Evolutionary conservation across 2,329 filamentous ascomycete genomes (phyloP).

Genomic region (Arthroderma sp.): DNA sequence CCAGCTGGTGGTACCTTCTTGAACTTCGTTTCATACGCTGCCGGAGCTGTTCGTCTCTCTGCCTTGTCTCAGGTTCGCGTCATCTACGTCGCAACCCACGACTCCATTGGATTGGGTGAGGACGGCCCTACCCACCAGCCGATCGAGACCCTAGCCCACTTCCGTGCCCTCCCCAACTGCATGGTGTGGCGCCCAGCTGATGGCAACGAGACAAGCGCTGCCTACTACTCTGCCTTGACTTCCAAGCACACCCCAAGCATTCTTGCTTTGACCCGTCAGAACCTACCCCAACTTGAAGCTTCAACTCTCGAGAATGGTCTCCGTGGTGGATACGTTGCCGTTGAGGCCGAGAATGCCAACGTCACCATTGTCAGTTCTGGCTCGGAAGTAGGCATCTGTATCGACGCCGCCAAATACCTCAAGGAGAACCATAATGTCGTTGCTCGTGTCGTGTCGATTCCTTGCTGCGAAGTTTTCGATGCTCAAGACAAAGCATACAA

Average conservation of each 20-base stretch:
- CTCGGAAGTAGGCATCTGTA: slow-evolving; percentile 86
- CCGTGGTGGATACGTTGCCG: slow-evolving; percentile 90
- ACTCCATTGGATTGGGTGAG: slow-evolving; percentile 98
- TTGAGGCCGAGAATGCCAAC: slow-evolving; percentile 70
- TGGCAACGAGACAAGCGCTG: slow-evolving; percentile 94
- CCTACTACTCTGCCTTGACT: slow-evolving; percentile 90
- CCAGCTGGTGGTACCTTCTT: slow-evolving; percentile 94
- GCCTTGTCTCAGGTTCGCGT: slow-evolving; percentile 78
- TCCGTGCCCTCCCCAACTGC: slow-evolving; percentile 96
- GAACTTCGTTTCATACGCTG: slow-evolving; percentile 98
- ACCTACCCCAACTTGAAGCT: slow-evolving; percentile 92
- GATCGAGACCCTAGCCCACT: slow-evolving; percentile 94
- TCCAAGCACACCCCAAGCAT: slow-evolving; percentile 84
- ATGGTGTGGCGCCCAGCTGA: slow-evolving; percentile 99
- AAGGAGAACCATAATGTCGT: slow-evolving; percentile 77
- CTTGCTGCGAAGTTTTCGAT: slow-evolving; percentile 96
- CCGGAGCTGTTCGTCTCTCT: slow-evolving; percentile 87
- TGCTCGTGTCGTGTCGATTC: slow-evolving; percentile 86
- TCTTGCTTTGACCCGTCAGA: slow-evolving; percentile 90
- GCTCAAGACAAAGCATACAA: slow-evolving; percentile 88
- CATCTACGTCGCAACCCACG: slow-evolving; percentile 95
- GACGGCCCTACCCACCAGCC: slow-evolving; percentile 98
- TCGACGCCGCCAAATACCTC: slow-evolving; percentile 85
- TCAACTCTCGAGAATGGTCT: slow-evolving; percentile 76
- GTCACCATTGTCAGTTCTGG: slow-evolving; percentile 89